phyloP scores from a whole-genome alignment of 2,329 filamentous ascomycete species.

The Diaporthe sp. region DNA sequence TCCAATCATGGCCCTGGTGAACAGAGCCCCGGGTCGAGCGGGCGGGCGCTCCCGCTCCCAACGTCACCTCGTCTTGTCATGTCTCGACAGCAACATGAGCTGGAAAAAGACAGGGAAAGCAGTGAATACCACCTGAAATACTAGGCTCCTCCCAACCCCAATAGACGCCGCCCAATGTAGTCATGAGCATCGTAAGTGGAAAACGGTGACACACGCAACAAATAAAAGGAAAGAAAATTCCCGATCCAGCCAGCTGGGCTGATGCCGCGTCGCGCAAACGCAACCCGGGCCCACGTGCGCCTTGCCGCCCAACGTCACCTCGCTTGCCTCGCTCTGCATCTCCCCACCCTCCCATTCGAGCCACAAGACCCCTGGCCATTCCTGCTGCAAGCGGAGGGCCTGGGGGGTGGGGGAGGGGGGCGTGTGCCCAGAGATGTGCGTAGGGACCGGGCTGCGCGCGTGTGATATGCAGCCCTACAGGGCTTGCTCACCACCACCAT shows the following conservation, averaged over 20 bases:
- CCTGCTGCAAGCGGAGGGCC: constrained; percentile 31
- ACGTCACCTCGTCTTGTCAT: constrained; percentile 35
- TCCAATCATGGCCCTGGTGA: constrained; percentile 70
- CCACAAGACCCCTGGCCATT: constrained; percentile 28
- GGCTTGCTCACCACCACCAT: constrained; percentile 23
- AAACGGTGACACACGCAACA: constrained; percentile 34
- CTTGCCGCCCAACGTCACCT: constrained; percentile 41
- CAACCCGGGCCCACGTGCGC: constrained; percentile 30
- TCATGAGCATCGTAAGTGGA: constrained; percentile 6
- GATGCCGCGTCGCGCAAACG: constrained; percentile 28
- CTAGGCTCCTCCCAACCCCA: background rate
- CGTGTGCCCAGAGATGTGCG: constrained; percentile 32
- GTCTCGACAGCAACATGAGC: constrained; percentile 57
- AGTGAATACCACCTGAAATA: background rate
- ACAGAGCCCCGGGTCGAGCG: constrained; percentile 50
- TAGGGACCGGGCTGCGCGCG: constrained; percentile 15
- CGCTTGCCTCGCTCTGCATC: constrained; percentile 28
- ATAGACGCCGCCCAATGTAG: constrained; percentile 23
- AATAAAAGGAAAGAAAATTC: constrained; percentile 32
- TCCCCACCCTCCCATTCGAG: constrained; percentile 13
- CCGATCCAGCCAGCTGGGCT: constrained; percentile 24
- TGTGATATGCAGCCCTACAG: constrained; percentile 41
- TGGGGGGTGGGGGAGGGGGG: constrained; percentile 37
- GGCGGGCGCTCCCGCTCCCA: constrained; percentile 22
- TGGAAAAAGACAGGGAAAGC: constrained; percentile 40